Evolutionary conservation across 2,329 filamentous ascomycete genomes (phyloP), one percentile per base, ranked within the genome.

Genomic region (Penicillium digitatum): DNA sequence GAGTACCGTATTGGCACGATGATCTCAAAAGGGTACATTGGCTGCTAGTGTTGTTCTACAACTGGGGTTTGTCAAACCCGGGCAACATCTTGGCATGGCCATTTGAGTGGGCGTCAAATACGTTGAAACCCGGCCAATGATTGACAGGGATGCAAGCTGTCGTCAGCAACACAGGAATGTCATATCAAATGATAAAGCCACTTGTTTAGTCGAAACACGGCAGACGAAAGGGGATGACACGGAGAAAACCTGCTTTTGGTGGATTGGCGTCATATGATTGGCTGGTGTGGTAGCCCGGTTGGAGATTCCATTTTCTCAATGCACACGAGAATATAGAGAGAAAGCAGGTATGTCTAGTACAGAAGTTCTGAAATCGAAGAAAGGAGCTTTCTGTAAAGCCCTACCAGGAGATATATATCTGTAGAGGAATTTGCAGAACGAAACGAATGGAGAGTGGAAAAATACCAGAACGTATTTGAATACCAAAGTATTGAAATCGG

Each of bases 171-270:
- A 45, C 20, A n/a, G 16, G 3, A 38, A 43, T 34, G 1, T 44
- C 32, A 44, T 43, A 50, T 43, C 29, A 43, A 50, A 31, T 29
- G 32, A 29, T 20, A 12, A 26, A 40, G 47, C 47, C 47, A 49
- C 46, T 12, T 37, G 31, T 29, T 40, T 11, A n/a, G 38, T 37
- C 22, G 6, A 51, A 35, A 52, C 39, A 52, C 37, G 27, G 29
- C 48, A 46, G 34, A 29, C 2, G 6, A 31, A 35, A 14, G 22
- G n/a, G 12, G 14, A 29, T 8, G 35, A 35, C 8, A 14, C 35
- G 47, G 43, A 7, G 32, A 63, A 64, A 64, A 63, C 62, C 62
- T 64, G 62, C 61, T 64, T 64, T 62, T 52, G 16, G 39, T 29
- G 27, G 11, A 38, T 37, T 43, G 6, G 48, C 7, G 3, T 22